These are phyloP conservation scores for Kazachstania kunashirensis DNA, from an alignment of 805 yeast species.

Conservation along the genomic window DNA sequence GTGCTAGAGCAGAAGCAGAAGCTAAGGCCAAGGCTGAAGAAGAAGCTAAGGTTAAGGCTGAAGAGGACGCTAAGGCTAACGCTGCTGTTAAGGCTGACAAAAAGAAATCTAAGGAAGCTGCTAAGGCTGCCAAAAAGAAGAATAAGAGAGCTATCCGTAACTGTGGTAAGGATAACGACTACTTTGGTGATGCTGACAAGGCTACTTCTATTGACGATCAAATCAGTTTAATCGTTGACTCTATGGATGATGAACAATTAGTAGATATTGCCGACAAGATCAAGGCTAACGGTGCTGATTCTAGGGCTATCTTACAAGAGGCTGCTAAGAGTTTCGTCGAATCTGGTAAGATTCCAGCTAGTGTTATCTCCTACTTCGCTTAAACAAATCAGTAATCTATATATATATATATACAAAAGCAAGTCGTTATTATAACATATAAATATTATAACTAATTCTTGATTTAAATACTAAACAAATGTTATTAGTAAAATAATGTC, in stretches of 20 bases:
- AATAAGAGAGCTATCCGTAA: constrained; percentile 80
- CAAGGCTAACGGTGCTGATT: constrained; percentile 42
- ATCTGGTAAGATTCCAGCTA: constrained; percentile 45
- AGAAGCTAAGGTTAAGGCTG: constrained; percentile 73
- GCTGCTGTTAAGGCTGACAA: constrained; percentile 61
- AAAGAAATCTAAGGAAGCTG: constrained; percentile 94
- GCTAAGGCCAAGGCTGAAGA: constrained; percentile 80
- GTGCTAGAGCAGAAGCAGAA: constrained; percentile 93
- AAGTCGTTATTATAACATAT: too few relatives aligned
- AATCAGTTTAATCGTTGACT: constrained; percentile 66
- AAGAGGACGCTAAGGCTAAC: constrained; percentile 58
- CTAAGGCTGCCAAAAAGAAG: constrained; percentile 86
- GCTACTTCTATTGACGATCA: constrained; percentile 68
- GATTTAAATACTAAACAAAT: too few relatives aligned
- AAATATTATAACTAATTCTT: too few relatives aligned
- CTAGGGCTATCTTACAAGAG: constrained; percentile 51
- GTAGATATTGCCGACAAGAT: constrained; percentile 64
- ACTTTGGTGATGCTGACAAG: constrained; percentile 71
- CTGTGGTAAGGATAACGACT: constrained; percentile 71
- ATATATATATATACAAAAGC: constrained; percentile 1
- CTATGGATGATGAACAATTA: constrained; percentile 70
- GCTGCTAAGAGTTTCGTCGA: constrained; percentile 44
- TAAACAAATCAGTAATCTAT: constrained; percentile 7
- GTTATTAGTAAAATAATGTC: too few relatives aligned
- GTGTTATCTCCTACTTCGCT: constrained; percentile 45